Percentiles rank a stretch among this genome's conserved stretches.
Evolutionary conservation across 2,329 filamentous ascomycete genomes (phyloP).

Genomic region (Paecilomyces formosus): DNA sequence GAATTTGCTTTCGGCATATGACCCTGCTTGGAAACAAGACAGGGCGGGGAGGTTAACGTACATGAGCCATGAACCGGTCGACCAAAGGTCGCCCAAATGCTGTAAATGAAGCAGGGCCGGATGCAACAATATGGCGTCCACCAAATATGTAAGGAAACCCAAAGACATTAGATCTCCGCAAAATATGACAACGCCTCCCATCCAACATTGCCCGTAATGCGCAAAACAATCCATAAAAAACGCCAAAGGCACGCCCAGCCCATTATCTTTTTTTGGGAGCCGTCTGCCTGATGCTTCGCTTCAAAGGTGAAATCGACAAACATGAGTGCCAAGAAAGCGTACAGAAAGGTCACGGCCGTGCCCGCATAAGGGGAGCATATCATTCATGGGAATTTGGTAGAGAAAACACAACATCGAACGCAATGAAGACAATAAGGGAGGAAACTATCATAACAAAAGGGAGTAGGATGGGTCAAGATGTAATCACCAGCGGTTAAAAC

Average conservation of each 20-base stretch:
- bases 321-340: slow-evolving; percentile 15
- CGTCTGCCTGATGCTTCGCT: slow-evolving; percentile 27
- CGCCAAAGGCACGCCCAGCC: slow-evolving; percentile 28
- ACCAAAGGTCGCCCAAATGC: slow-evolving; percentile 24
- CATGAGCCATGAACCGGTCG: slow-evolving; percentile 35
- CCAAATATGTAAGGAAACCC: slow-evolving; percentile 16
- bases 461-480: slow-evolving; percentile 12
- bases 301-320: slow-evolving; percentile 15
- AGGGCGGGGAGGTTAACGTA: slow-evolving; percentile 46
- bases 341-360: slow-evolving; percentile 16
- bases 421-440: slow-evolving; percentile 15
- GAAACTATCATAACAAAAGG: slow-evolving; percentile 10
- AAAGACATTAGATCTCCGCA: slow-evolving; percentile 27
- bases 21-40: slow-evolving; percentile 32
- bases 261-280: slow-evolving; percentile 20
- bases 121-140: slow-evolving; percentile 27
- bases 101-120: slow-evolving; percentile 29
- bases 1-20: slow-evolving; percentile 39
- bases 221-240: slow-evolving; percentile 21
- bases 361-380: slow-evolving; percentile 19
- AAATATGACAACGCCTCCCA: slow-evolving; percentile 27
- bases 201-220: slow-evolving; percentile 15
- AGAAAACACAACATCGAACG: slow-evolving; percentile 11
- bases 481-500: slow-evolving; percentile 60
- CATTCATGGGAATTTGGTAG: slow-evolving; percentile 12